phyloP scores from a whole-genome alignment of 441 rosid species.

The Adansonia gregorii region DNA sequence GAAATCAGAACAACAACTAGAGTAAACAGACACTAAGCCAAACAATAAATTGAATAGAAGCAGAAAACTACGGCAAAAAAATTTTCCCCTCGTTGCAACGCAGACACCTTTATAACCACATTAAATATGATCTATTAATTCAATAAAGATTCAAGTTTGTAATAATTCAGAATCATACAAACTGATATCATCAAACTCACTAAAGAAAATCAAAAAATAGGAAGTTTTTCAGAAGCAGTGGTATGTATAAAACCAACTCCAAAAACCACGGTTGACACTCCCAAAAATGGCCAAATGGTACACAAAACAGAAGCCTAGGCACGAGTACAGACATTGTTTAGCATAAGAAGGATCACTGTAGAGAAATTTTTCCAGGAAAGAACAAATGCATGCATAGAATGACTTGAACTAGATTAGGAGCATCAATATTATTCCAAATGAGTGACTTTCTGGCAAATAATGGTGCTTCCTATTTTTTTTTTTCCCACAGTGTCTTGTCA shows the following conservation, averaged over 20 bases:
- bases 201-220: conserved; percentile 17
- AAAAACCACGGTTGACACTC: conserved; percentile 12
- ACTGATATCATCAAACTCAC: conserved; percentile 15
- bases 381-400: conserved; percentile 14
- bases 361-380: neutral
- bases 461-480: neutral
- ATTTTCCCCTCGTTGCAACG: conserved; percentile 2
- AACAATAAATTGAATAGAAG: neutral
- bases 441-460: conserved; percentile 1
- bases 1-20: conserved; percentile 1
- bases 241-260: neutral
- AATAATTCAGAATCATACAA: neutral
- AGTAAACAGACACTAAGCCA: neutral
- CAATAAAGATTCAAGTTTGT: conserved; percentile 4
- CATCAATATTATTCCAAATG: neutral
- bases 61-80: conserved; percentile 1
- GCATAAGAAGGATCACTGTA: neutral
- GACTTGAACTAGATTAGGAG: neutral
- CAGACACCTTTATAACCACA: conserved; percentile 3
- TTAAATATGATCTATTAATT: neutral
- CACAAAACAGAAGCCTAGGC: conserved; percentile 10
- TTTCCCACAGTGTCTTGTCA: neutral
- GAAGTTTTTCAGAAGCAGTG: neutral
- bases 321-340: neutral
- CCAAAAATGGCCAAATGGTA: neutral